phyloP scores from a whole-genome alignment of 208 protist species.

The Lotmaria passim region DNA sequence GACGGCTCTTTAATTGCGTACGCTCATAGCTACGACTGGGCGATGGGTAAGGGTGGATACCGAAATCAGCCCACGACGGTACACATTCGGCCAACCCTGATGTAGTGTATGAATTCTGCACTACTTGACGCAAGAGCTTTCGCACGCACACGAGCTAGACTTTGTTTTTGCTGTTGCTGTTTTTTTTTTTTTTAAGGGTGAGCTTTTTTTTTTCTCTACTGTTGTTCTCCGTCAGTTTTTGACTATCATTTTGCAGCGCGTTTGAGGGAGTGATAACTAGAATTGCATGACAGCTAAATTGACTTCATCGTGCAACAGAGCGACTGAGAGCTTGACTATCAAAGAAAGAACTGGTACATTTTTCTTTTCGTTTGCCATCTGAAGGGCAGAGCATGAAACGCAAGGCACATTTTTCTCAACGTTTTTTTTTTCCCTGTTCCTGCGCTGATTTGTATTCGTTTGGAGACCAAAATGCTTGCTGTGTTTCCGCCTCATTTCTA shows the following conservation, averaged over 20 bases:
- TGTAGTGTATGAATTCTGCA: background rate
- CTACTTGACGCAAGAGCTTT: background rate
- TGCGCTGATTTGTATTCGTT: no score
- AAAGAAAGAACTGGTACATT: conserved; percentile 17
- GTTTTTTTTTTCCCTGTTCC: no score
- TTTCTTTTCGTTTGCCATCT: conserved; percentile 3
- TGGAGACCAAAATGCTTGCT: background rate
- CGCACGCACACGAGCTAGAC: background rate
- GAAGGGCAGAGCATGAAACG: no score
- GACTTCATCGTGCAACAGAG: no score
- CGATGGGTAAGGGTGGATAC: conserved; percentile 69
- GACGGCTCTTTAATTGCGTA: conserved; percentile 71
- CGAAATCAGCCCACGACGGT: conserved; percentile 58
- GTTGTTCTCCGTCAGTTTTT: background rate
- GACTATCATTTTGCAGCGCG: background rate
- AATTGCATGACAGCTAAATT: background rate
- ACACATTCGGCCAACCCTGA: conserved; percentile 32
- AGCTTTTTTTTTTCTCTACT: conserved; percentile 28
- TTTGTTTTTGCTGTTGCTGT: background rate
- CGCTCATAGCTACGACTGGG: conserved; percentile 88
- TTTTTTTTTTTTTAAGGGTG: conserved; percentile 2
- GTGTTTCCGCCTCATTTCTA: no score
- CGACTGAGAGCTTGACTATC: background rate
- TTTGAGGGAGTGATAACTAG: background rate
- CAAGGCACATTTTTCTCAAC: no score